These are phyloP conservation scores for Tuber magnatum DNA, from an alignment of 495 filamentous ascomycete species.

Conservation along the genomic window DNA sequence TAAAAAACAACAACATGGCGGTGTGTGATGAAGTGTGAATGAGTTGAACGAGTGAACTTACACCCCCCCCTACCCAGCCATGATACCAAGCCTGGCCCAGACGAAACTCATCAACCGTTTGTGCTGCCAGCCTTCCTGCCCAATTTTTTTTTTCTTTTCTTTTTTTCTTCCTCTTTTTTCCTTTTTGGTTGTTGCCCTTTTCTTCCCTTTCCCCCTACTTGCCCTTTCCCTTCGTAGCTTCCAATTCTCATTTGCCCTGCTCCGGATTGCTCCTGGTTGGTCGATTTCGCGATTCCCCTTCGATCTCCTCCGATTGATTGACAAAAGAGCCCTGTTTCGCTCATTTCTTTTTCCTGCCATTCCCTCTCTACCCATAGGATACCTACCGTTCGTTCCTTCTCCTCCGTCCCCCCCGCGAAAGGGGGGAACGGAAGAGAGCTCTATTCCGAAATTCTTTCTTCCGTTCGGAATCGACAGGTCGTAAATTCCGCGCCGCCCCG, in stretches of 20 bases:
- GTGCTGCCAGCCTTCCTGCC: background rate
- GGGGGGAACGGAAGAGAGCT: background rate
- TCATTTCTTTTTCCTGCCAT: constrained; percentile 35
- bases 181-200: constrained; percentile 9
- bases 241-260: background rate
- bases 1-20: background rate
- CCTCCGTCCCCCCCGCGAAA: constrained; percentile 30
- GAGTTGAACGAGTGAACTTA: background rate
- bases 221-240: constrained; percentile 16
- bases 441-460: background rate
- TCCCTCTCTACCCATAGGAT: constrained; percentile 15
- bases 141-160: background rate
- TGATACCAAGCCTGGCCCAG: background rate
- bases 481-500: background rate
- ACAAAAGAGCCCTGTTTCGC: constrained; percentile 37
- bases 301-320: constrained; percentile 38
- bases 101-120: background rate
- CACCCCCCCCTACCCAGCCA: background rate
- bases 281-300: constrained; percentile 38
- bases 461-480: background rate
- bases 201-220: constrained; percentile 14
- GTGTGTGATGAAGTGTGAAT: background rate
- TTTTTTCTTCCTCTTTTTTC: too few species aligned
- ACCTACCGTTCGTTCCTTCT: constrained; percentile 28
- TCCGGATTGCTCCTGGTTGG: constrained; percentile 29